Evolutionary conservation across 805 yeast species (phyloP), one percentile per base, ranked within the genome.

Genomic region (Metschnikowia kofuensis): DNA sequence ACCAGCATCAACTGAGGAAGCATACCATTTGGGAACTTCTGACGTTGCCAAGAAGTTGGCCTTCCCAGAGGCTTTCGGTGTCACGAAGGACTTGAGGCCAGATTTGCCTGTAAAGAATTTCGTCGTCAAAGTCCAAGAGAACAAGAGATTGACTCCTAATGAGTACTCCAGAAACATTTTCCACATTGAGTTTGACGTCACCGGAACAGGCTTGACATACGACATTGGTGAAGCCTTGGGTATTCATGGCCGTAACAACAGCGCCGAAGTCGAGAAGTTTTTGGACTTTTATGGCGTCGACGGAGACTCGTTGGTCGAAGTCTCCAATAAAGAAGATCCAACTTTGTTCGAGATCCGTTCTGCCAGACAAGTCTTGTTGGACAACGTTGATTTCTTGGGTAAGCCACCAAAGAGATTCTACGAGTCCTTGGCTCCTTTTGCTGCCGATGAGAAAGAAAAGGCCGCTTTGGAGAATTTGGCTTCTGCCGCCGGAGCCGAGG

Each of bases 161-260:
- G 91, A 88, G 60, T 92, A 92, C 69, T 89, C 88, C 53, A 88
- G 98, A 74, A 87, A 92, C 70, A 91, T 92, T 60, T 92, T 92
- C 89, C 96, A 92, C 65, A 86, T 92, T 58, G 98, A 92, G 72
- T 89, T 92, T 58, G 98, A 92, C 65, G 80, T 85, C 63, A 70
- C 90, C 40, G 96, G 95, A 45, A 90, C 97, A 35, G 97, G 96
- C 27, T 76, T 92, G 64, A 88, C 82, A 43, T 92, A 92, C 66
- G 94, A 85, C 55, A 89, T 92, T 63, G 98, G 98, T 66, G 98
- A 92, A 76, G 97, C 98, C 16, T 80, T 92, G 52, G 98, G 98
- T 62, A 81, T 92, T 51, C 97, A 92, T 62, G 97, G 96, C 42
- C 84, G 92, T 63, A 92, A 92, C 73, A 78, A 82, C 58, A 65